Evolutionary conservation across 768 basidiomycete species (phyloP).

Genomic region (Gymnopilus junonius): DNA sequence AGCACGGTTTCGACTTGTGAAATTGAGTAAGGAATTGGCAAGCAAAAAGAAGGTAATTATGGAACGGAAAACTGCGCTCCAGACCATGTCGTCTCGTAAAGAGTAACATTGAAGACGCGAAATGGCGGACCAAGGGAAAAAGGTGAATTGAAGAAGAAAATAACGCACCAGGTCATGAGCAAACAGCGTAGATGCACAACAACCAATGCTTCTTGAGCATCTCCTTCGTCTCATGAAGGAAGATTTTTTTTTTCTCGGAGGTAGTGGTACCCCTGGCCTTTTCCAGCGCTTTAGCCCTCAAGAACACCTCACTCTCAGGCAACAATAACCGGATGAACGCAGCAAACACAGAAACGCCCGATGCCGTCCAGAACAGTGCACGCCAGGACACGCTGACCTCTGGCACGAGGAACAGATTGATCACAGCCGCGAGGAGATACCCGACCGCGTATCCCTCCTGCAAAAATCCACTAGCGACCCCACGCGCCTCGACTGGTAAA

Average conservation of each 20-base stretch:
- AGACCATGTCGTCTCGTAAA: neutral
- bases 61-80: neutral
- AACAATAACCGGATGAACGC: constrained; percentile 66
- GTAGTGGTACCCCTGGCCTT: constrained; percentile 61
- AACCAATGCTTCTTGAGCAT: constrained; percentile 88
- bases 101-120: no score
- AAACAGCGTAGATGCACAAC: constrained; percentile 83
- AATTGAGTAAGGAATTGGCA: neutral
- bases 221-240: constrained; percentile 71
- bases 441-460: constrained; percentile 92
- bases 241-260: constrained; percentile 64
- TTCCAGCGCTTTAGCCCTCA: constrained; percentile 65
- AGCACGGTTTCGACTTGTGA: neutral
- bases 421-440: constrained; percentile 79
- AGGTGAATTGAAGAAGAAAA: neutral
- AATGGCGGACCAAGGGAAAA: neutral
- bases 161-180: constrained; percentile 70
- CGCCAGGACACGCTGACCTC: constrained; percentile 62
- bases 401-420: constrained; percentile 73
- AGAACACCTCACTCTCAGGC: constrained; percentile 80
- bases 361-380: constrained; percentile 78
- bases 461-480: constrained; percentile 78
- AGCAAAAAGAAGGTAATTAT: neutral
- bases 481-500: no score
- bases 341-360: constrained; percentile 71